Conservation (phyloP, 1,284 basidiomycete species). For the Wolfiporia cocos region DNA sequence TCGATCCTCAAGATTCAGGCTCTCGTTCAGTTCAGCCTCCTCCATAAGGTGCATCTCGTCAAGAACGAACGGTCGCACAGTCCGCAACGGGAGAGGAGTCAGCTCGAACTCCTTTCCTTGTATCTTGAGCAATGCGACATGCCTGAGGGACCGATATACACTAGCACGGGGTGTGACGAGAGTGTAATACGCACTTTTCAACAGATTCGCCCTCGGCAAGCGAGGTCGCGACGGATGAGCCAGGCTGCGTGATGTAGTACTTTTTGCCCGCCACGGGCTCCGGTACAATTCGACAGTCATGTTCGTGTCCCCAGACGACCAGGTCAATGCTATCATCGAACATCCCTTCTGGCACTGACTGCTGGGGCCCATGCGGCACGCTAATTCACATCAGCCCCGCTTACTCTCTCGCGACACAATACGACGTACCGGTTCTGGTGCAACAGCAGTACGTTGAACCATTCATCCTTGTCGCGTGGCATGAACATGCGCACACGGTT, state of each 20-base stretch:
- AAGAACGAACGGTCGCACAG: constrained; percentile 93
- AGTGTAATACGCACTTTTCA: constrained; percentile 72
- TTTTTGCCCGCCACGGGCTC: constrained; percentile 88
- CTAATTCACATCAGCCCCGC: constrained; percentile 35
- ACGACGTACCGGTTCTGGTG: constrained; percentile 89
- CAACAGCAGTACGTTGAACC: constrained; percentile 93
- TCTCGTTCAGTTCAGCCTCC: constrained; percentile 69
- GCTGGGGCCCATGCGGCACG: constrained; percentile 90
- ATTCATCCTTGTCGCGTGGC: constrained; percentile 83
- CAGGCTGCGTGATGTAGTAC: constrained; percentile 93
- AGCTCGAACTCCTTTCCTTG: constrained; percentile 85
- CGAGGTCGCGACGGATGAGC: constrained; percentile 92
- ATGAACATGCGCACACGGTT: constrained; percentile 96
- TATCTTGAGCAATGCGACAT: constrained; percentile 83
- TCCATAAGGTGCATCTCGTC: constrained; percentile 77
- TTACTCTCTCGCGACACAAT: not conserved
- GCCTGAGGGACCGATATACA: constrained; percentile 41
- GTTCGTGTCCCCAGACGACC: constrained; percentile 98
- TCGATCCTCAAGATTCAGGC: constrained; percentile 73
- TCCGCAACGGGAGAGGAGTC: constrained; percentile 81
- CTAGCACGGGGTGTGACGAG: too few species aligned
- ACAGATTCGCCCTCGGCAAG: constrained; percentile 86
- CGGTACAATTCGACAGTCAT: constrained; percentile 91
- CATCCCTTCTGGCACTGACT: constrained; percentile 92
- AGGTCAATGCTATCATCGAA: constrained; percentile 95